Base-by-base conservation (phyloP, 371 early-diverging fungal genomes). In the Saksenaea oblongispora region DNA sequence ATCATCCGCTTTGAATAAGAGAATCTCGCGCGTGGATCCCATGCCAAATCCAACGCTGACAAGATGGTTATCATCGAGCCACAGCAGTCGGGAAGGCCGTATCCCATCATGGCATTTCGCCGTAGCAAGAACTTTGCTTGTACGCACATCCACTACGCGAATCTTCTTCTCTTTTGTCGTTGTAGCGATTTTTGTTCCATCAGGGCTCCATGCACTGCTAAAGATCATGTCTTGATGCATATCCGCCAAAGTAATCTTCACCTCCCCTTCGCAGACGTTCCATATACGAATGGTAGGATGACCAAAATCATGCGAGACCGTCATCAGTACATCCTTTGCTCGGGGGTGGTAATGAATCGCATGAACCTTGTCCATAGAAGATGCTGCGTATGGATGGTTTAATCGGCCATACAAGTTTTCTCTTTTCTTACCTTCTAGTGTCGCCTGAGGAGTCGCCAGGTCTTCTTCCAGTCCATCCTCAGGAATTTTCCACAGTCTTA, bases 401-500 rank as follows among this genome's bases (percentile, higher is more conserved):
- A 14, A 18, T 34, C 55, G 54, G 13, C 55, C 53, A 22, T 17
- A 10, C 42, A 54, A 26, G 4, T n/a, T 47, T 47, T 66, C 27
- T 47, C 8, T 44, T 24, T n/a, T 10, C 34, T 44, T 75, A 74
- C 78, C 67, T 47, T 60, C 62, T 15, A 78, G 41, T 14, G 64
- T 63, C 9, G 27, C 59, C 4, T 60, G 54, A 17, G 75, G 71
- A 7, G 69, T 67, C 37, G 54, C 57, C 1, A 64, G 2, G 64
- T 76, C 75, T 61, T 82, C 71, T 26, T 80, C 76, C 15, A 89
- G 67, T 4, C 87, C 85, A 0, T 63, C 77, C 18, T 84, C 84
- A 1, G 93, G 91, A n/a, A 94, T 70, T 8, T 72, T 77, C 90
- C 91, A 95, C 28, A 87, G 69, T 34, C 90, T 83, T 39, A 94